Evolutionary conservation across 495 filamentous ascomycete genomes (phyloP), one percentile per base, ranked within the genome.

Genomic region (Penicillium antarcticum): DNA sequence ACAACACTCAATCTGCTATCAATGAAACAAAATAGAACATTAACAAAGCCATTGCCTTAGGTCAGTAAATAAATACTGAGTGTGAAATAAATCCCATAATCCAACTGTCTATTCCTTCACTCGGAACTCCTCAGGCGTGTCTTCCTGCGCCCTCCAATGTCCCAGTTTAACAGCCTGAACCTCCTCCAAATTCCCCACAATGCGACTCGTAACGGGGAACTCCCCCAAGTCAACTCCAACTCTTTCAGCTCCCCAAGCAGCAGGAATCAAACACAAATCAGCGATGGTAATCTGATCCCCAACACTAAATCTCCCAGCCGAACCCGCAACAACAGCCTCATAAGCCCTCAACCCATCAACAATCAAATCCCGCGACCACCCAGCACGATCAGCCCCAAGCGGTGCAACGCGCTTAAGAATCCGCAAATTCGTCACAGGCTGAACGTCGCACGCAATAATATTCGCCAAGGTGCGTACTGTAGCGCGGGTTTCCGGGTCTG

Each of bases 251-350:
- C 70, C 72, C 72, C 75, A 79, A 17, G 73, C 73, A 24, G 76
- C 76, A 23, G 77, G 78, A 38, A 77, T 58, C 40, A 82, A 58
- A 45, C 68, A 72, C n/a, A 80, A 64, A 71, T 82, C 80, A 37
- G 80, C 80, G 45, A 80, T 42, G 0, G 71, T 75, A 9, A 81
- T 63, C 39, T 55, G 38, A 65, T 82, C 78, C 0, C 78, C 79
- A 24, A 80, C 72, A 37, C 72, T 77, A 51, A 74, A 81, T 39
- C 39, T 49, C 17, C 78, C 76, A 14, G 72, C 75, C 11, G 63
- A 62, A 0, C 41, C 16, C 10, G 51, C 39, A 14, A 67, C 56
- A 42, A 69, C 42, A 16, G 54, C 48, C 53, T 82, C 79, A 55
- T 79, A 82, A 12, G 77, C 77, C 10, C 45, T 39, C 5, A 81